Base-by-base conservation (phyloP, 345 rosid species). In the Populus tremula region DNA sequence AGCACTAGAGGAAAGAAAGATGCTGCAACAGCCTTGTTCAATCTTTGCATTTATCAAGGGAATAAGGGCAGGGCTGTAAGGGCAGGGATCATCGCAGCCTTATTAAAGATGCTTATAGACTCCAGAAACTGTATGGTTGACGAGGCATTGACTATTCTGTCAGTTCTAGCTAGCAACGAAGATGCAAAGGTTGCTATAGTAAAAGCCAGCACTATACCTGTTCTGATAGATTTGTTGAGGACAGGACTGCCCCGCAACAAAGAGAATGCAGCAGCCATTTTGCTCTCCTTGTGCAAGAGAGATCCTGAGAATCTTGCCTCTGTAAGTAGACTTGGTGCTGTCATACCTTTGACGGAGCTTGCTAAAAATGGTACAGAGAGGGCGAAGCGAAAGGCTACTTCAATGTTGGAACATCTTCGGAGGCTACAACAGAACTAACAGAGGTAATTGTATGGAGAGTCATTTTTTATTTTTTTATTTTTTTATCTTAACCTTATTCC, bases 21-120 rank as follows among this genome's bases (percentile, higher is more conserved):
- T 70, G 99, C 99, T 6, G 97, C 98, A 17, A 89, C 97, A 2
- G 98, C 98, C 50, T 84, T 96, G 78, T 93, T 91, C 82, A 96
- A 94, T 81, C 82, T 96, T 79, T 96, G 98, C 87, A 85, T 90
- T 35, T 92, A 93, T 75, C 89, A 84, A 69, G 98, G 93, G 65
- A 96, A 96, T 86, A 93, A 89, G 88, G 97, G 95, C 9, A 91
- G 94, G 82, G 97, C 95, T 0, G 91, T 92, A 17, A 87, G 97
- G 82, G 93, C 98, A 1, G 98, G 98, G 64, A 84, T 93, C 13
- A 82, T 96, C 36, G 77, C 84, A 2, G 93, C 96, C 38, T 73
- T 93, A 67, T 67, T 91, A 82, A 88, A 87, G 78, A 89, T 89
- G 87, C 91, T 96, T 4, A 90, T 89, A 2, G 94, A 88, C 77